Evolutionary conservation across 106 monocot genomes (phyloP), one percentile per base, ranked within the genome.

Genomic region (Apostasia shenzhenica): DNA sequence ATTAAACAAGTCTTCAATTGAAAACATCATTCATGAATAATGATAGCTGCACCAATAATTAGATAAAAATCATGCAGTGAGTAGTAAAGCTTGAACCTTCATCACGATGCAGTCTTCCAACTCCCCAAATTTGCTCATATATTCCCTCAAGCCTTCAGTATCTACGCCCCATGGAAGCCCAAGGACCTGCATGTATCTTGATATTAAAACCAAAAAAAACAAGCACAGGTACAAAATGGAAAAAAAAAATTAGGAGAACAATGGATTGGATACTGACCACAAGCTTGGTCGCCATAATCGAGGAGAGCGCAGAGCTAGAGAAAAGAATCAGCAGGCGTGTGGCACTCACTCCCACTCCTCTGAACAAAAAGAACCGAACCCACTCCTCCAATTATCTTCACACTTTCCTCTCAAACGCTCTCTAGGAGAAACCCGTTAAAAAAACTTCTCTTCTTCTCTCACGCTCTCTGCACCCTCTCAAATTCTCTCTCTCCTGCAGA

Each of bases 101-200:
- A 87, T 83, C 10, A 87, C 83, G 6, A 87, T 75, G 75, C 83
- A 83, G 61, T 87, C 87, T 46, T 80, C 87, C 66, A 87, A 56
- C 12, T 77, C 74, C 43, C 87, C 87, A 53, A 87, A 87, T 68
- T 83, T 81, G 78, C 77, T 77, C 87, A 87, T 87, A 55, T 87
- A 78, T 55, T 83, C 67, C 72, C 62, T 68, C 63, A 87, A 70
- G 42, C 83, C 83, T 51, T 80, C 81, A 2, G 87, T 83, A 7
- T 87, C 87, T 49, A 87, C 87, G 57, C 83, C 87, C 87, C 87
- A 87, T 1, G 87, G 83, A 39, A 83, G 80, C 53, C 87, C 87
- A 72, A 87, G 87, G 44, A 83, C 83, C 87, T 87, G 41, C 46
- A 70, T 5, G 54, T 14, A 14, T 39, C 40, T 48, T 57, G 50